Evolutionary conservation across 1,284 basidiomycete species (phyloP), one percentile per base, ranked within the genome.

Genomic region (Ustilago nuda): DNA sequence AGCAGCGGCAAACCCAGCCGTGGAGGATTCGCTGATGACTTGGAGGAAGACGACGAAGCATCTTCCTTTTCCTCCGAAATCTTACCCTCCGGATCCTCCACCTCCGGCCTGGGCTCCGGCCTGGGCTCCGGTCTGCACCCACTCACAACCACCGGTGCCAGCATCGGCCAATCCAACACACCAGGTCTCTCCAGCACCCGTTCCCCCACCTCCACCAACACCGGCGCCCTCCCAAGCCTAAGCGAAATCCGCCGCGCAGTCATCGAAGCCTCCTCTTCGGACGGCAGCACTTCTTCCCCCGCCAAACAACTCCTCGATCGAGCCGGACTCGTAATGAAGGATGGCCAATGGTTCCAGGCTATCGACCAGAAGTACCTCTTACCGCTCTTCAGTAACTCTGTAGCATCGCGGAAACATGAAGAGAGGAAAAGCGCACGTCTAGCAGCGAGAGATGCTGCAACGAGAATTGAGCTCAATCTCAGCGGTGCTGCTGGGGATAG

Each of bases 301-400:
- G 74, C 77, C 17, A 72, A 73, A 36, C 78, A 80, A 61, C 58
- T 82, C 11, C 67, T 85, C 8, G 81, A 84, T 57, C 76, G 73
- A 12, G 84, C 83, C 3, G 82, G 82, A 7, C 56, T 85, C 9
- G 84, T 85, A 53, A 78, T 85, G 87, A 85, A 88, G 19, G 89
- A 90, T 71, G 89, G 89, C 7, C 93, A 95, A 86, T 98, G 96
- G 95, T 99, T 99, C 90, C 95, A 95, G 78, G 89, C 92, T 36
- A 88, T 99, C 52, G 96, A 99, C 87, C 94, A 99, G 87, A 90
- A 94, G 68, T 99, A 98, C 86, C 88, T 99, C 17, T 87, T 98
- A 3, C 97, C 96, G 15, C 88, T 98, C 46, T 99, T 99, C 87
- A 94, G 93, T 65, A 98, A 98, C 65, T 79, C 87, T 35, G 87